Evolutionary conservation across 208 protist species (phyloP).

Genomic region (Trypanosoma scelopori): DNA sequence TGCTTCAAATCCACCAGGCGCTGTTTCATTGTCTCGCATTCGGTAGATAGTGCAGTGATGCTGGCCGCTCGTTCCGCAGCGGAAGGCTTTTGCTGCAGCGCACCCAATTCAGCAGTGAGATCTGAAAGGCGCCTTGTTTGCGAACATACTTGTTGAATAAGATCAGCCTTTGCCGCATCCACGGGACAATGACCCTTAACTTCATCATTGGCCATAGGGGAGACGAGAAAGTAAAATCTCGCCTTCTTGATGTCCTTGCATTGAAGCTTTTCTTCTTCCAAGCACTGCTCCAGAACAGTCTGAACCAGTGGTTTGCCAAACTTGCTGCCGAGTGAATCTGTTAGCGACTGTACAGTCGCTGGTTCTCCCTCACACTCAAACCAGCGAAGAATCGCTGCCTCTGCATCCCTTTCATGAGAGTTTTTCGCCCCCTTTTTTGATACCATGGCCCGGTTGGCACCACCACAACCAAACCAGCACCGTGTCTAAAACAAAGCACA

Average conservation of each 20-base stretch:
- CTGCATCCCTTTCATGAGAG: slow-evolving; percentile 49
- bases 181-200: slow-evolving; percentile 8
- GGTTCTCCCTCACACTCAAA: slow-evolving; percentile 86
- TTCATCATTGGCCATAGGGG: not conserved
- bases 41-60: slow-evolving; percentile 11
- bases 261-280: slow-evolving; percentile 44
- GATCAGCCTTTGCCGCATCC: slow-evolving; percentile 23
- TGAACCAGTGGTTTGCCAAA: slow-evolving; percentile 74
- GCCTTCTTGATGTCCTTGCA: slow-evolving; percentile 84
- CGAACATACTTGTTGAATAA: slow-evolving; percentile 21
- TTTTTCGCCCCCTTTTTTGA: slow-evolving; percentile 31
- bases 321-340: slow-evolving; percentile 83
- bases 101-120: slow-evolving; percentile 14
- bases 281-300: slow-evolving; percentile 65
- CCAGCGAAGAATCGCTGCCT: slow-evolving; percentile 67
- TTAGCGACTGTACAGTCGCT: slow-evolving; percentile 75
- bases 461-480: not conserved
- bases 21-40: slow-evolving; percentile 16
- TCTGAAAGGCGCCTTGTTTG: slow-evolving; percentile 10
- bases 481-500: slow-evolving; percentile 8
- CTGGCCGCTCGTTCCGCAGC: slow-evolving; percentile 6
- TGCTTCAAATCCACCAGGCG: slow-evolving; percentile 10
- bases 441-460: slow-evolving; percentile 10
- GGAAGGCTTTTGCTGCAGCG: slow-evolving; percentile 13
- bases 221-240: slow-evolving; percentile 61